Evolutionary conservation across 192 early-diverging fungal genomes (phyloP).

Genomic region (Tieghemiomyces parasiticus): DNA sequence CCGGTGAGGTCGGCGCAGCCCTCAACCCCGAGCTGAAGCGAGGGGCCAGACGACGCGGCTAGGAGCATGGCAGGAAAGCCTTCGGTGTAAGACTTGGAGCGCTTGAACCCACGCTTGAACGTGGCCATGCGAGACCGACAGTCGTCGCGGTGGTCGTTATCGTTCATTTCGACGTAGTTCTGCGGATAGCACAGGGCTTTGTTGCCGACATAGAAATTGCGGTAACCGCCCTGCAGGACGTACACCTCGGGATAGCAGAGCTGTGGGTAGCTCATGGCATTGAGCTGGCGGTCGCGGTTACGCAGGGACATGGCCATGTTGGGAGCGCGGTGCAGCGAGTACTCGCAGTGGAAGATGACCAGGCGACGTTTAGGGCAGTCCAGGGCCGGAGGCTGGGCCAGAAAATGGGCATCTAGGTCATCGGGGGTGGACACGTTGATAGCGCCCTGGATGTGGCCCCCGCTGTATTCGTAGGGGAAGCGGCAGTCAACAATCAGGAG

Average conservation of each 20-base stretch:
- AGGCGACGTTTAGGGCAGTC: constrained; percentile 39
- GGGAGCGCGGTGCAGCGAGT: constrained; percentile 62
- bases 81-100: constrained; percentile 34
- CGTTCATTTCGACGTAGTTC: constrained; percentile 67
- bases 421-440: constrained; percentile 49
- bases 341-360: constrained; percentile 81
- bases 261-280: constrained; percentile 52
- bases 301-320: constrained; percentile 67
- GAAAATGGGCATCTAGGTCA: constrained; percentile 42
- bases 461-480: constrained; percentile 75
- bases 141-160: constrained; percentile 36
- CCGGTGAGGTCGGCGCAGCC: not conserved
- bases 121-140: constrained; percentile 29
- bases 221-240: constrained; percentile 73
- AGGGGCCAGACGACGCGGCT: too few species aligned
- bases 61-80: constrained; percentile 1
- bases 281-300: constrained; percentile 54
- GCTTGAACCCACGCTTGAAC: constrained; percentile 35
- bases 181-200: constrained; percentile 52
- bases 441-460: constrained; percentile 65
- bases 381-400: constrained; percentile 22
- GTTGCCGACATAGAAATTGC: constrained; percentile 44
- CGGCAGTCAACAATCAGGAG: constrained; percentile 67
- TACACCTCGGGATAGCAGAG: constrained; percentile 77
- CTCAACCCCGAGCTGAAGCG: too few species aligned